These are phyloP conservation scores for Bryoerythrophyllum caledonicum DNA, from an alignment of 225 moss, liverwort and hornwort species.

Conservation along the genomic window DNA sequence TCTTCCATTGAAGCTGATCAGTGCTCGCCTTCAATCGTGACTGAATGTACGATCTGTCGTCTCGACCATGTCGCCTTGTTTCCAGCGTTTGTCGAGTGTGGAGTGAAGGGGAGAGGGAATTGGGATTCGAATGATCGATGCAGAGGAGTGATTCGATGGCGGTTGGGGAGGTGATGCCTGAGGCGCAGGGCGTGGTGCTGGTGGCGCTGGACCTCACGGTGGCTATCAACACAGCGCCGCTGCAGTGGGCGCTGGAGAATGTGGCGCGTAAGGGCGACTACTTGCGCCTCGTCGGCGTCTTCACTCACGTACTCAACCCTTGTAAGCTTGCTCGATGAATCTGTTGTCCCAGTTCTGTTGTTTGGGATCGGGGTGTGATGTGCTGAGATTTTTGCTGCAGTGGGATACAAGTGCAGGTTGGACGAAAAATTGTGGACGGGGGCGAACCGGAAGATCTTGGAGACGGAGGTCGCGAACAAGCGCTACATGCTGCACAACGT, in stretches of 20 bases:
- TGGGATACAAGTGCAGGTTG: slow-evolving; percentile 41
- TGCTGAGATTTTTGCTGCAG: slow-evolving; percentile 20
- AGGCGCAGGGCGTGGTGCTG: slow-evolving; percentile 36
- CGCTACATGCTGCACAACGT: slow-evolving; percentile 31
- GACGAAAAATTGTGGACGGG: slow-evolving; percentile 37
- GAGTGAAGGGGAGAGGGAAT: background rate
- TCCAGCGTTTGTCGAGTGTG: background rate
- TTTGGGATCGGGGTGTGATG: background rate
- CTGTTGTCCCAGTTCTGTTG: no score
- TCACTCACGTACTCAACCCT: slow-evolving; percentile 31
- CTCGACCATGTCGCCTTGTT: slow-evolving; percentile 19
- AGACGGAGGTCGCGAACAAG: slow-evolving; percentile 32
- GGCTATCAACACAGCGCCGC: background rate
- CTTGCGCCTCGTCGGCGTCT: slow-evolving; percentile 25
- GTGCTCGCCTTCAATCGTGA: background rate
- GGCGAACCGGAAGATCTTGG: slow-evolving; percentile 35
- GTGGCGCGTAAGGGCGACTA: slow-evolving; percentile 31
- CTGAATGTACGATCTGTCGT: background rate
- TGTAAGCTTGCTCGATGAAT: slow-evolving; percentile 7
- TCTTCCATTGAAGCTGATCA: background rate
- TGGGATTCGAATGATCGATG: background rate
- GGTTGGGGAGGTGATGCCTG: background rate
- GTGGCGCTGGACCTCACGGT: slow-evolving; percentile 13
- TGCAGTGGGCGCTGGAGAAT: slow-evolving; percentile 27
- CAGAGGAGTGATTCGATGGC: background rate